phyloP scores from a whole-genome alignment of 2,329 filamentous ascomycete genomes.

The Amauroascus verrucosus region DNA sequence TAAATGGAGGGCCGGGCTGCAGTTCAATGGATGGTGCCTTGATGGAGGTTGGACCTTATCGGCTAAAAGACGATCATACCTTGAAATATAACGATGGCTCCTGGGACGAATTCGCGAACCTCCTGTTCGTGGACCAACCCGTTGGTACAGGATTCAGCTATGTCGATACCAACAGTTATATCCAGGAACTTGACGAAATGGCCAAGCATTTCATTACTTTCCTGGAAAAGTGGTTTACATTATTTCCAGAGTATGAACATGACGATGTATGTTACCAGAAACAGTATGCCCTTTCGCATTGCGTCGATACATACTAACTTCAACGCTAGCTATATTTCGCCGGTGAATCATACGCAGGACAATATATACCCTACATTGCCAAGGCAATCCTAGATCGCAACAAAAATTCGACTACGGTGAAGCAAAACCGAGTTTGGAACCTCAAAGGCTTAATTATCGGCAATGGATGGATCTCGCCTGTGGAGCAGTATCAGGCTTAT shows the following conservation, averaged over 20 bases:
- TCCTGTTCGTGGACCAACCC: conserved; percentile 94
- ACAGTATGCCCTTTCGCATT: not conserved
- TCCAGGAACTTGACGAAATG: conserved; percentile 82
- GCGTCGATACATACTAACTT: not conserved
- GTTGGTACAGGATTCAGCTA: conserved; percentile 96
- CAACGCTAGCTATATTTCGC: conserved; percentile 69
- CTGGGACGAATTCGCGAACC: conserved; percentile 96
- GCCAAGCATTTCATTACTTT: conserved; percentile 78
- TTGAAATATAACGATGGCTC: conserved; percentile 82
- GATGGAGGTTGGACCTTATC: conserved; percentile 93
- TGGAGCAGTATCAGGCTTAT: conserved; percentile 82
- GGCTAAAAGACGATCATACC: conserved; percentile 62
- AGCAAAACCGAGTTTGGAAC: conserved; percentile 54
- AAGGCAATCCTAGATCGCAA: conserved; percentile 82
- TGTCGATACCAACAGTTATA: conserved; percentile 76
- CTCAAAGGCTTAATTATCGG: conserved; percentile 82
- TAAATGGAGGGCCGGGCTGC: conserved; percentile 94
- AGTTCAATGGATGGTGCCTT: conserved; percentile 93
- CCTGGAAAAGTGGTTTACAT: conserved; percentile 76
- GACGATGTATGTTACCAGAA: conserved; percentile 64
- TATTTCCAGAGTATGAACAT: conserved; percentile 84
- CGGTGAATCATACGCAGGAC: conserved; percentile 92
- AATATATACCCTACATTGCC: conserved; percentile 96
- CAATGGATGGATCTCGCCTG: conserved; percentile 92
- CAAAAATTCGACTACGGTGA: conserved; percentile 41